Base-by-base conservation (phyloP, 2,329 filamentous ascomycete species). In the Drechmeria coniospora region DNA sequence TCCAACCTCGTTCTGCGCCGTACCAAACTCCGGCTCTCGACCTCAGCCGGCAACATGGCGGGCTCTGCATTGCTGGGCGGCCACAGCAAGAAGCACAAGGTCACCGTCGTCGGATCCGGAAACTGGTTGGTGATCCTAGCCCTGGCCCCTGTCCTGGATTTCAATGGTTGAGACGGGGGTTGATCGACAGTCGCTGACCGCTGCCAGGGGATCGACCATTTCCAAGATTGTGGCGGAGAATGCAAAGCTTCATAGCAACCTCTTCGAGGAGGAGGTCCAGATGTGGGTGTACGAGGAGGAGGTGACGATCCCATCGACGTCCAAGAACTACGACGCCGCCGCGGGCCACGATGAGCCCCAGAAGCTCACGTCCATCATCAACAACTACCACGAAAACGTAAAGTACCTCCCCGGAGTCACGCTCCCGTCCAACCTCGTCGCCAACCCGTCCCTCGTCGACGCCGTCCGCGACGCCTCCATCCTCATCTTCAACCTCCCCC, bases 221-320 rank as follows among this genome's bases (percentile, higher is more conserved):
- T 76, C 86, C 51, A 98, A 98, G 60, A 92, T 98, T 36, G 71
- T 94, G 28, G 86, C 86, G 42, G 87, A 98, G 56, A 98, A 92
- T 59, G 79, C 83, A 21, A 72, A 68, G 36, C 74, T 68, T 38
- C 65, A 93, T 56, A 66, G 74, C 8, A 68, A 83, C 17, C 49
- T 94, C 24, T 98, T 95, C 50, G 81, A 95, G 47, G 63, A 77
- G 50, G 65, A 83, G 36, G 84, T 98, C 28, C 82, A 92, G 57
- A 95, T 98, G 90, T 98, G 90, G 90, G 92, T 98, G 46, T 94
- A 74, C 50, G 90, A 98, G 57, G 90, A 98, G 55, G 71, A 92
- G 15, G 75, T 93, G 37, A 68, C 70, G 30, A 63, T 93, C 23
- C 58, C 79, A 9, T 65, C 76, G 43, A 65, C 68, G 37, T 87